These are phyloP conservation scores for Aspergillus panamensis DNA, from an alignment of 495 filamentous ascomycete species.

Conservation along the genomic window DNA sequence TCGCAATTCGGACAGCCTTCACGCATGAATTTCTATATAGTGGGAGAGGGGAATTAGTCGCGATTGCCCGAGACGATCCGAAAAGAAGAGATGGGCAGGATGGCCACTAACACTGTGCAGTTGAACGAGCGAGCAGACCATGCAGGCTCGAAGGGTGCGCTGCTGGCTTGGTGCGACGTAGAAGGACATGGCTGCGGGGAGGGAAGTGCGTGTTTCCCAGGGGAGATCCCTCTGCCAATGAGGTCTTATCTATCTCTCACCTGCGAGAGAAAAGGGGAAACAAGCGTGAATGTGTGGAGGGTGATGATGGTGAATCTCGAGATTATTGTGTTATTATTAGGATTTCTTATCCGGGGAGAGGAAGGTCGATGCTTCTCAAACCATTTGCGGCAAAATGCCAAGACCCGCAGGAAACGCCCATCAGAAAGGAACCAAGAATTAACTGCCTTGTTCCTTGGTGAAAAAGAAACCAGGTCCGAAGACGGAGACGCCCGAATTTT, in stretches of 20 bases:
- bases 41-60: conserved; percentile 3
- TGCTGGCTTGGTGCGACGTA: conserved; percentile 64
- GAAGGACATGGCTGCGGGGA: conserved; percentile 35
- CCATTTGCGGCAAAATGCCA: conserved; percentile 22
- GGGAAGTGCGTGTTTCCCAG: conserved; percentile 6
- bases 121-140: conserved; percentile 95
- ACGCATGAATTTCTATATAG: conserved; percentile 65
- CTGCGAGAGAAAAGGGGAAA: background rate
- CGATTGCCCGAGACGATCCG: background rate
- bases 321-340: background rate
- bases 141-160: conserved; percentile 89
- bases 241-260: background rate
- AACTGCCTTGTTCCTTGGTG: background rate
- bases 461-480: background rate
- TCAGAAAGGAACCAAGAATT: conserved; percentile 7
- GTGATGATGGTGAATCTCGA: background rate
- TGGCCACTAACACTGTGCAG: conserved; percentile 57
- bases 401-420: conserved; percentile 21
- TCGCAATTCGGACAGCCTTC: conserved; percentile 97
- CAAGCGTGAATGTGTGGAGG: background rate
- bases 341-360: background rate
- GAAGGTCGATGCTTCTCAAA: conserved; percentile 22
- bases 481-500: background rate
- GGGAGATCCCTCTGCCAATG: conserved; percentile 1
- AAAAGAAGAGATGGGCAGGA: conserved; percentile 6